Evolutionary conservation across 2,329 filamentous ascomycete species (phyloP).

Genomic region (Ophiostoma fasciatum): DNA sequence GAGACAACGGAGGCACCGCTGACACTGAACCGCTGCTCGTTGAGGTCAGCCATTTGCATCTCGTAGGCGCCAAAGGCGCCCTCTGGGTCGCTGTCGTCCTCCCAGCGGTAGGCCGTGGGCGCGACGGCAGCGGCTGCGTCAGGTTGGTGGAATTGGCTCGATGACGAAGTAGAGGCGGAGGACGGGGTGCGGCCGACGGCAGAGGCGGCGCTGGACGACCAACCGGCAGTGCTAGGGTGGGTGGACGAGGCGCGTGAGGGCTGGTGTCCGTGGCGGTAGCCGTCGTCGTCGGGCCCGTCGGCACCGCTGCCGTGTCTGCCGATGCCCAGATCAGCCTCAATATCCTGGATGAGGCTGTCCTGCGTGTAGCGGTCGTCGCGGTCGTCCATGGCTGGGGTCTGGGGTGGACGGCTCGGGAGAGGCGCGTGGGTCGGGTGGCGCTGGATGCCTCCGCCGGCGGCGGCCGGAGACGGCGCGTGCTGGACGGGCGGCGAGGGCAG

Average conservation of each 20-base stretch:
- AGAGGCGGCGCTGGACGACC: constrained; percentile 25
- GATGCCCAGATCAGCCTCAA: constrained; percentile 37
- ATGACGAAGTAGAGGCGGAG: constrained; percentile 2
- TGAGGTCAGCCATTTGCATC: constrained; percentile 71
- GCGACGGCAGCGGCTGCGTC: no score
- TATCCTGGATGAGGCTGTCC: constrained; percentile 42
- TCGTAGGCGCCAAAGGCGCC: constrained; percentile 72
- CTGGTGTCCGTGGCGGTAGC: constrained; percentile 17
- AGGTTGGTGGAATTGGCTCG: no score
- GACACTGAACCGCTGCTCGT: constrained; percentile 46
- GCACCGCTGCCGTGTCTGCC: constrained; percentile 29
- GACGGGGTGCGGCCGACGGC: constrained; percentile 19
- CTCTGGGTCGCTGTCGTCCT: constrained; percentile 70
- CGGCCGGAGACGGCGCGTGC: constrained; percentile 29
- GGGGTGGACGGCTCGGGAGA: constrained; percentile 35
- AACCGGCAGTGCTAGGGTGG: constrained; percentile 18
- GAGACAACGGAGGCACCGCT: constrained; percentile 30
- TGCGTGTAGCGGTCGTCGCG: constrained; percentile 28
- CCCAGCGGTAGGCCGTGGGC: constrained; percentile 23
- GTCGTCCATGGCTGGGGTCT: constrained; percentile 12
- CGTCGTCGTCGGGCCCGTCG: constrained; percentile 1
- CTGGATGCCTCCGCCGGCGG: no score
- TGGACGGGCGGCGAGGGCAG: no score
- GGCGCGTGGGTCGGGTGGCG: constrained; percentile 47
- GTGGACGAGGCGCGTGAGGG: constrained; percentile 35